These are phyloP conservation scores for Elsinoe ampelina DNA, from an alignment of 2,329 filamentous ascomycete species.

Conservation along the genomic window DNA sequence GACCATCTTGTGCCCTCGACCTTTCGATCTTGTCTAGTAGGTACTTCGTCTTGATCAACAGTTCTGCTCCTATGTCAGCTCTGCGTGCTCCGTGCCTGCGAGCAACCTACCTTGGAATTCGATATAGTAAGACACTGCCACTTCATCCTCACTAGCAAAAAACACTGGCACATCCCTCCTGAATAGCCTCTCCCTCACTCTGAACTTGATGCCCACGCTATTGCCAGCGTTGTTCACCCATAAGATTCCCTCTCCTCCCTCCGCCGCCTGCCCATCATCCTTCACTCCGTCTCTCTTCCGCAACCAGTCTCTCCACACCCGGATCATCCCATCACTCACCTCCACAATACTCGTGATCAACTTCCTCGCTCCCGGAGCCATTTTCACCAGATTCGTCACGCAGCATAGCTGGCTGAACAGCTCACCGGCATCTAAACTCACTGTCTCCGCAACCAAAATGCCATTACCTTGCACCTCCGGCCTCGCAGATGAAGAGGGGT, in stretches of 20 bases:
- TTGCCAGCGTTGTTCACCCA: constrained; percentile 55
- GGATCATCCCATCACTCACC: constrained; percentile 57
- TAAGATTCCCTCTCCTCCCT: constrained; percentile 43
- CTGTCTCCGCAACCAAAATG: constrained; percentile 44
- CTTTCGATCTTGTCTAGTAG: constrained; percentile 11
- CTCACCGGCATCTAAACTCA: constrained; percentile 60
- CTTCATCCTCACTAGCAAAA: constrained; percentile 50
- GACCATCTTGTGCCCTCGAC: constrained; percentile 5
- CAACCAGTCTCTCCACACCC: constrained; percentile 67
- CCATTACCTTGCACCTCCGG: constrained; percentile 2
- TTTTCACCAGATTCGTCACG: constrained; percentile 58
- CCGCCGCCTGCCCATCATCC: constrained; percentile 16
- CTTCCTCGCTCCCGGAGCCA: constrained; percentile 47
- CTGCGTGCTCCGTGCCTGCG: no score
- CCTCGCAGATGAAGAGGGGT: constrained; percentile 20
- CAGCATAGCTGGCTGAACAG: constrained; percentile 66
- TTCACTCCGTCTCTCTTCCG: constrained; percentile 30
- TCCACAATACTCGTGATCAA: constrained; percentile 57
- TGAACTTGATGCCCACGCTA: constrained; percentile 60
- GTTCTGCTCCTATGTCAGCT: constrained; percentile 7
- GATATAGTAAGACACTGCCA: constrained; percentile 59
- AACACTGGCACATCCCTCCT: constrained; percentile 45
- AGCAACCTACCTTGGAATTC: constrained; percentile 57
- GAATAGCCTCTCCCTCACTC: constrained; percentile 47
- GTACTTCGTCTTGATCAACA: constrained; percentile 7